These are phyloP conservation scores for Picea sitchensis DNA, from an alignment of 75 land plant species.

Conservation along the genomic window DNA sequence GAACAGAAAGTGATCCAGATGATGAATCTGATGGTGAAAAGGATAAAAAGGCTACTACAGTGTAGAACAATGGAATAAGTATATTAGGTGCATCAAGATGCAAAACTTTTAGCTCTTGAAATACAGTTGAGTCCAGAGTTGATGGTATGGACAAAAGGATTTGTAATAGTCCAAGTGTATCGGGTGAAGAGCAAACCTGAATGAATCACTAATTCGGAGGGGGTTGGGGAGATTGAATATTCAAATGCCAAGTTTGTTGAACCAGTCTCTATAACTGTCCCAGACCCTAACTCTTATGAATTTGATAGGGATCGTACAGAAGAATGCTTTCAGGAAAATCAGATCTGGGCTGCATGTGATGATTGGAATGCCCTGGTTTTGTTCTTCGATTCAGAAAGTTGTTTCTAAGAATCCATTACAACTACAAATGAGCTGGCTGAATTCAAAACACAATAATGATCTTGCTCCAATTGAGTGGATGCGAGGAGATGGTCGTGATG, in stretches of 20 bases:
- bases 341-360: conserved; percentile 48
- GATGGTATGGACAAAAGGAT: background rate
- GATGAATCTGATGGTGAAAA: conserved; percentile 19
- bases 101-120: background rate
- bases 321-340: conserved; percentile 12
- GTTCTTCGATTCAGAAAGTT: no score
- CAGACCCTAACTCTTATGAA: conserved; percentile 34
- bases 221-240: no score
- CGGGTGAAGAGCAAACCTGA: background rate
- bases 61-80: background rate
- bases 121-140: background rate
- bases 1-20: background rate
- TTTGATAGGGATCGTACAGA: conserved; percentile 32
- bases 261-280: conserved; percentile 27
- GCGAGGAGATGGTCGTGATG: conserved; percentile 88
- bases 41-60: conserved; percentile 5
- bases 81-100: background rate
- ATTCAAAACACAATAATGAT: no score
- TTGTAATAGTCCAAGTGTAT: background rate
- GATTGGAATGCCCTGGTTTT: background rate
- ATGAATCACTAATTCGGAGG: background rate
- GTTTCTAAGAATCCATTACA: no score
- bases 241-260: background rate
- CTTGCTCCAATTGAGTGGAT: conserved; percentile 72
- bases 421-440: no score